A percentile compares a stretch with the other conserved stretches of the same genome.
Evolutionary conservation across 2,329 filamentous ascomycete species (phyloP).

Genomic region (Orbilia javanica): DNA sequence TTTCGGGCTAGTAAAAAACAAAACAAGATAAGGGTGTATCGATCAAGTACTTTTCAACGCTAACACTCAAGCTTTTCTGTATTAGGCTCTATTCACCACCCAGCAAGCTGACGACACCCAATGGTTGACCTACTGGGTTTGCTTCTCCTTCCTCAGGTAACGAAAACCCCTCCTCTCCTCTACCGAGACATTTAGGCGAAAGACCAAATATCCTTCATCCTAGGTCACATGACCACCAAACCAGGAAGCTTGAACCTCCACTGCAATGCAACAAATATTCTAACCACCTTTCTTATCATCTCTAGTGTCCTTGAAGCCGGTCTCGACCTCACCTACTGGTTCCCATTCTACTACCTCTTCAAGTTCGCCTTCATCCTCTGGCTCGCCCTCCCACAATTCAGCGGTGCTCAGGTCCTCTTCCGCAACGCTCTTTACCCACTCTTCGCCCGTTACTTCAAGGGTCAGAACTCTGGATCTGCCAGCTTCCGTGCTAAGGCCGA

Average conservation of each 20-base stretch:
- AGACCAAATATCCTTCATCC: conserved; percentile 23
- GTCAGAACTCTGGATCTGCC: conserved; percentile 78
- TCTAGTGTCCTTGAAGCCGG: conserved; percentile 80
- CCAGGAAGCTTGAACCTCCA: conserved; percentile 18
- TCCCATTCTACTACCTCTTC: conserved; percentile 99
- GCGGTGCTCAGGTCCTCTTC: conserved; percentile 96
- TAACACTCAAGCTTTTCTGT: conserved; percentile 32
- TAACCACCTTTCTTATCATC: neutral
- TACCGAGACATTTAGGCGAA: conserved; percentile 50
- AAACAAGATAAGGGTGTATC: neutral
- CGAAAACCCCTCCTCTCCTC: conserved; percentile 41
- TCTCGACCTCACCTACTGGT: conserved; percentile 89
- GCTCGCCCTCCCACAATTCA: conserved; percentile 97
- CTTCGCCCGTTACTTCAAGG: conserved; percentile 89
- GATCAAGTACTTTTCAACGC: conserved; percentile 1
- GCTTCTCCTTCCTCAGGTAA: conserved; percentile 77
- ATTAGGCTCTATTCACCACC: conserved; percentile 77
- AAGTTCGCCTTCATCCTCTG: conserved; percentile 98
- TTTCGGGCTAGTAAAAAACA: conserved; percentile 8
- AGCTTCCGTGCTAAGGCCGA: conserved; percentile 91
- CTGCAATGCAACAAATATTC: neutral
- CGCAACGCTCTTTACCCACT: conserved; percentile 92
- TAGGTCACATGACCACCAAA: conserved; percentile 53
- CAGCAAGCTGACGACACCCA: conserved; percentile 84
- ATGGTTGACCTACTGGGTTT: conserved; percentile 83